These are phyloP conservation scores for Euphorbia tirucalli DNA, from an alignment of 345 rosid species.

Conservation along the genomic window DNA sequence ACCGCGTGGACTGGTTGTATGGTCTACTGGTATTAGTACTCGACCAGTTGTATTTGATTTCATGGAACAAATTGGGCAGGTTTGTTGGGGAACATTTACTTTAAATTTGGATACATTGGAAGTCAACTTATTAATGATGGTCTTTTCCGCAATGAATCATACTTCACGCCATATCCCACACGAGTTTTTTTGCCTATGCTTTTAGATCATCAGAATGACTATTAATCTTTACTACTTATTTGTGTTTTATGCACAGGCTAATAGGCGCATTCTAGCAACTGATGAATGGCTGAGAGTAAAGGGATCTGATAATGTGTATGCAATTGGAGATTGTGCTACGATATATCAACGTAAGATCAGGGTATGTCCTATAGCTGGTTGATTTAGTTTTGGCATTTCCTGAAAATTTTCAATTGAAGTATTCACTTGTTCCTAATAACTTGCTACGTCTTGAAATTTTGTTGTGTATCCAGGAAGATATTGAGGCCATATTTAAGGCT, in stretches of 20 bases:
- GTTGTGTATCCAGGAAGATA: constrained; percentile 58
- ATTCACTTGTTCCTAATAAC: not conserved
- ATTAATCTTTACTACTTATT: not conserved
- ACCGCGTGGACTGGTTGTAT: constrained; percentile 84
- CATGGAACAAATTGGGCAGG: constrained; percentile 95
- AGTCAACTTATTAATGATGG: not conserved
- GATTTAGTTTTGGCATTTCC: too few relatives aligned
- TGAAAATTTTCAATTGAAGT: too few relatives aligned
- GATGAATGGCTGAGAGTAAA: constrained; percentile 90
- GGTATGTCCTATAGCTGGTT: too few relatives aligned
- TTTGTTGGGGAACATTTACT: constrained; percentile 11
- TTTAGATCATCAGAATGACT: not conserved
- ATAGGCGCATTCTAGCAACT: constrained; percentile 70
- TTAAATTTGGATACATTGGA: not conserved
- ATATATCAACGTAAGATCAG: constrained; percentile 80
- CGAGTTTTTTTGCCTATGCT: too few relatives aligned
- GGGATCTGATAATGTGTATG: constrained; percentile 72
- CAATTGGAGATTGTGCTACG: constrained; percentile 95
- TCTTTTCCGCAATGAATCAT: not conserved
- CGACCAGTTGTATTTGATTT: constrained; percentile 75
- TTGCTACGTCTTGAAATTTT: not conserved
- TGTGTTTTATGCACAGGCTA: constrained; percentile 36
- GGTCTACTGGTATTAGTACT: constrained; percentile 92
- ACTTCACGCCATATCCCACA: not conserved
- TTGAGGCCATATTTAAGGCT: constrained; percentile 62